These are phyloP conservation scores for Boletales sp. DNA, from an alignment of 768 basidiomycete species.

Conservation along the genomic window DNA sequence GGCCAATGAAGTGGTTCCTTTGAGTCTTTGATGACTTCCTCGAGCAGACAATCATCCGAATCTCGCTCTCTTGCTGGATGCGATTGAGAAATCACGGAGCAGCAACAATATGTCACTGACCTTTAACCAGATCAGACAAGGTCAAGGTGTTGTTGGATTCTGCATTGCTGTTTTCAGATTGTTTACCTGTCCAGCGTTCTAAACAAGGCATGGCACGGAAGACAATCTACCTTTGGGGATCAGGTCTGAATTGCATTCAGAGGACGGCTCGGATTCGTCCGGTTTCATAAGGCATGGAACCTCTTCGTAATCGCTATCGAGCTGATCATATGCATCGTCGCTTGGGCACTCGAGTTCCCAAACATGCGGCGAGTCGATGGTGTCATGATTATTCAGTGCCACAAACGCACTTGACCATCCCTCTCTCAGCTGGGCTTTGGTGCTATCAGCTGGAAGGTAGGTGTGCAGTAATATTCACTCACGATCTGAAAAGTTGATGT, in stretches of 20 bases:
- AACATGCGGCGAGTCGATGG: background rate
- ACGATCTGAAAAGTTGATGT: slow-evolving; percentile 10
- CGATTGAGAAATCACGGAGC: slow-evolving; percentile 6
- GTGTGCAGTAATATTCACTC: background rate
- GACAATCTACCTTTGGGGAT: slow-evolving; percentile 3
- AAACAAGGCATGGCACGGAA: background rate
- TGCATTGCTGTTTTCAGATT: background rate
- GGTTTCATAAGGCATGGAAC: background rate
- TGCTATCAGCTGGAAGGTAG: background rate
- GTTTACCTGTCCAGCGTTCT: slow-evolving; percentile 5
- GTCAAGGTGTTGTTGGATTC: slow-evolving; percentile 3
- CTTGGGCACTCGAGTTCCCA: slow-evolving; percentile 6
- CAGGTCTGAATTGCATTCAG: background rate
- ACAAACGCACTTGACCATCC: slow-evolving; percentile 9
- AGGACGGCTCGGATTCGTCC: too few species aligned
- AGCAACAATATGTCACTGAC: background rate
- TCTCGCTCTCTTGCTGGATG: slow-evolving; percentile 2
- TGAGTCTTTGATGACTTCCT: slow-evolving; percentile 7
- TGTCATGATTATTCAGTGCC: background rate
- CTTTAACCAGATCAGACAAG: slow-evolving; percentile 8
- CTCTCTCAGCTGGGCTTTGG: slow-evolving; percentile 7
- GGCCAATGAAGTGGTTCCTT: background rate
- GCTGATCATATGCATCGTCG: slow-evolving; percentile 13
- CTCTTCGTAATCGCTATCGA: slow-evolving; percentile 26
- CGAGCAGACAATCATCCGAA: background rate